Conservation (phyloP, 805 yeast genomes). For the Candida taoyuanica region DNA sequence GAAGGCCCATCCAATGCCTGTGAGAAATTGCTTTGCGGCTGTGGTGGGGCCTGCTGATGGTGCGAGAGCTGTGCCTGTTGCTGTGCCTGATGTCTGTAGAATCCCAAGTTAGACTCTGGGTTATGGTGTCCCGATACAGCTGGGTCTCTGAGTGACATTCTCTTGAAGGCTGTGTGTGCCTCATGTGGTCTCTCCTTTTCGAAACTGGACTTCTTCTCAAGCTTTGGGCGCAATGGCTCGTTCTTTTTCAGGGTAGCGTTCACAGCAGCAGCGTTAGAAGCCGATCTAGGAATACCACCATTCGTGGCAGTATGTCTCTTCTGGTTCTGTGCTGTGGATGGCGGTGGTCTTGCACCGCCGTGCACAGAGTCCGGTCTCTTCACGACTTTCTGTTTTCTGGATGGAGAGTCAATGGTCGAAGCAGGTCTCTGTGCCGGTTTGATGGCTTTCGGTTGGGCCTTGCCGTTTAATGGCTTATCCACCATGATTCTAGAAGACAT, state of each 20-base stretch:
- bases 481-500: slow-evolving; percentile 17
- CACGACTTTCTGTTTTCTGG: slow-evolving; percentile 1
- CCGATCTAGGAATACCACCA: slow-evolving; percentile 13
- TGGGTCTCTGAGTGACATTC: slow-evolving; percentile 32
- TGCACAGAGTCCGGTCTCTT: slow-evolving; percentile 14
- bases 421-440: slow-evolving; percentile 8
- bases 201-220: slow-evolving; percentile 44
- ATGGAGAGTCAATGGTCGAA: slow-evolving; percentile 6
- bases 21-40: slow-evolving; percentile 4
- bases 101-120: slow-evolving; percentile 24
- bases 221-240: slow-evolving; percentile 27
- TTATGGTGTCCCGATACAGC: slow-evolving; percentile 16
- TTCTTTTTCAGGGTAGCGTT: slow-evolving; percentile 52
- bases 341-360: slow-evolving; percentile 5
- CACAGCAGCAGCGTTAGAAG: slow-evolving; percentile 28
- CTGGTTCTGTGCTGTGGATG: slow-evolving; percentile 5
- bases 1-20: slow-evolving; percentile 25
- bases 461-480: slow-evolving; percentile 13
- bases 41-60: slow-evolving; percentile 6
- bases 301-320: too few species aligned
- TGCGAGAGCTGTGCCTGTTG: slow-evolving; percentile 14
- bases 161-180: slow-evolving; percentile 34
- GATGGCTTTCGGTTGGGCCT: background rate
- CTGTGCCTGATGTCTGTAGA: slow-evolving; percentile 25
- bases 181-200: slow-evolving; percentile 39